These are phyloP conservation scores for Diphasiastrum complanatum DNA, from an alignment of 83 land plant genomes.

Conservation along the genomic window DNA sequence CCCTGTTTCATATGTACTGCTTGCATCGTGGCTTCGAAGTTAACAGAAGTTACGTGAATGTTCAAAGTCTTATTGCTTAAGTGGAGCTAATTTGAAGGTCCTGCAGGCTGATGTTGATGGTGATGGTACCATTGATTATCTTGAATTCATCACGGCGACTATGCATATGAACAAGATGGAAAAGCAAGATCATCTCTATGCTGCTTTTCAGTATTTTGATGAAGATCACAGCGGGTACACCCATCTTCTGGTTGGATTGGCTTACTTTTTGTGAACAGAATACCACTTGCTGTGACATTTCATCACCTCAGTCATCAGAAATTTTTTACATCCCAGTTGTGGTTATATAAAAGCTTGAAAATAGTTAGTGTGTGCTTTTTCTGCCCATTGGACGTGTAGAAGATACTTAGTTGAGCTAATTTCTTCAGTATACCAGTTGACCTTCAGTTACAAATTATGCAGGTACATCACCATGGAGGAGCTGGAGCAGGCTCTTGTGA, in stretches of 20 bases:
- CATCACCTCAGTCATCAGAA: constrained; percentile 47
- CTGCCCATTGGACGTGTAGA: not conserved
- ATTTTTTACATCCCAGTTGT: too few relatives aligned
- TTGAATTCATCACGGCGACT: constrained; percentile 80
- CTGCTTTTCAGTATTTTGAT: constrained; percentile 27
- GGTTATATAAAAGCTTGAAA: too few relatives aligned
- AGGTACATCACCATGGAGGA: constrained; percentile 89
- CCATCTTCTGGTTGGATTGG: constrained; percentile 2
- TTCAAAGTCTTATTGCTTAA: not conserved
- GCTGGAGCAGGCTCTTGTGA: constrained; percentile 64
- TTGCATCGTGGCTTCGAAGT: not conserved
- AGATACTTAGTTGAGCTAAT: not conserved
- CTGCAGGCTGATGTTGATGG: constrained; percentile 90
- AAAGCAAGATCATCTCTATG: constrained; percentile 26
- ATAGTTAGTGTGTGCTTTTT: too few relatives aligned
- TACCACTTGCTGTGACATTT: constrained; percentile 56
- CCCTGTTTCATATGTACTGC: not conserved
- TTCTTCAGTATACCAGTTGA: not conserved
- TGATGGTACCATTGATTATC: constrained; percentile 76
- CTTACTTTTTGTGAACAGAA: constrained; percentile 62
- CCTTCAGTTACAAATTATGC: too few relatives aligned
- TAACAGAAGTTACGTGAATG: not conserved
- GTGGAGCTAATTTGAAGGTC: not conserved
- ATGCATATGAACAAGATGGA: constrained; percentile 73
- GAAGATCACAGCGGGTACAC: constrained; percentile 16